Evolutionary conservation across 2,329 filamentous ascomycete species (phyloP), one percentile per base, ranked within the genome.

Genomic region (Xylariaceae sp.): DNA sequence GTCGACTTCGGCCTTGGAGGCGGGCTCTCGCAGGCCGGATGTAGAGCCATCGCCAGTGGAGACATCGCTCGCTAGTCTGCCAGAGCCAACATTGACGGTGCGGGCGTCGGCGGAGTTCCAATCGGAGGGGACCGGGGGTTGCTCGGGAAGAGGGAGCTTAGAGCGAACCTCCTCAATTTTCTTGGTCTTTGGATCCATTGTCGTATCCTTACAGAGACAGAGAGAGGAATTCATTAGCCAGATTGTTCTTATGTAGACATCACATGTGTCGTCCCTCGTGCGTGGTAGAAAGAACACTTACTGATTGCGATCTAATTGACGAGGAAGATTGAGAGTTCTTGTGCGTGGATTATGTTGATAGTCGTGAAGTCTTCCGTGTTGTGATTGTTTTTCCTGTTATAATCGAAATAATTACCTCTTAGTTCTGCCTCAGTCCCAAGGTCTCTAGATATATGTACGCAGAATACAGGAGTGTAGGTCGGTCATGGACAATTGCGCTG

Each of bases 141-240:
- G 78, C 2, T 92, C 88, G 16, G 89, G 89, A 47, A 92, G 81
- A 48, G 88, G 87, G 30, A 95, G 84, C 72, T 90, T 89, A 70
- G 84, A 73, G 73, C 86, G 79, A 65, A 78, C 78, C 70, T 87
- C 73, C 49, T 85, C 80, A 67, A 92, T 86, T 70, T 86, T 75
- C 22, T 49, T 55, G 51, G 54, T 55, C 53, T 61, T 61, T 47
- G 56, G 55, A 29, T 58, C 55, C 40, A 51, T 52, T 1, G 44
- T 45, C 40, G 57, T 4, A 26, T 26, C 8, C 32, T 15, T n/a
- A n/a, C 13, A 13, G 2, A 50, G 53, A 46, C 47, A n/a, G 16
- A 16, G 21, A 37, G 32, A n/a, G n/a, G n/a, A n/a, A n/a, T n/a
- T n/a, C n/a, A 2, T 13, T 12, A 34, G n/a, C 19, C 30, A 13